Percentiles rank a stretch among this genome's conserved stretches.
Evolutionary conservation across 2,329 filamentous ascomycete genomes (phyloP).

Genomic region (Verticillium nubilum): DNA sequence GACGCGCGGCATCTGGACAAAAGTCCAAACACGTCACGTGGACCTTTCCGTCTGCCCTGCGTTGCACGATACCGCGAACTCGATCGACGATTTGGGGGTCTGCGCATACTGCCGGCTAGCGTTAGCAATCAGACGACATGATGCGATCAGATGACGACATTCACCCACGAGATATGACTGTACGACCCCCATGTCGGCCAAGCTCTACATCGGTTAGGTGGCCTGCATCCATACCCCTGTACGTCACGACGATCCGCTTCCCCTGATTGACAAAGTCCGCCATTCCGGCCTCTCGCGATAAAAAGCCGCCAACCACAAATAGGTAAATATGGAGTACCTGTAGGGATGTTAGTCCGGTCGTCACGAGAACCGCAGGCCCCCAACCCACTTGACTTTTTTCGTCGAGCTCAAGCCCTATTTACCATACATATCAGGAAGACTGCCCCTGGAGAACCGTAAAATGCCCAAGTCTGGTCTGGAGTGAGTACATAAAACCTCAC

Average conservation of each 20-base stretch:
- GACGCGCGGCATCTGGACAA: background rate
- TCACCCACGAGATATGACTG: background rate
- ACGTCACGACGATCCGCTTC: background rate
- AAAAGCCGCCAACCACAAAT: background rate
- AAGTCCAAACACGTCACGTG: background rate
- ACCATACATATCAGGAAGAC: no score
- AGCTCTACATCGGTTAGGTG: background rate
- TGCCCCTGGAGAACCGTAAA: no score
- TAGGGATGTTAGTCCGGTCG: no score
- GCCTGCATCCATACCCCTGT: background rate
- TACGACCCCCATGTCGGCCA: background rate
- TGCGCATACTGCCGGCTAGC: background rate
- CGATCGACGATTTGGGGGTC: background rate
- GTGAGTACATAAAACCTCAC: background rate
- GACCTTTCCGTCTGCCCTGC: background rate
- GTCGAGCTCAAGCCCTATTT: background rate
- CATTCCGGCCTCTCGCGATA: background rate
- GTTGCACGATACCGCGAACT: background rate
- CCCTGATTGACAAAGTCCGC: background rate
- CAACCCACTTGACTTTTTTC: background rate
- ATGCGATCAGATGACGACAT: background rate
- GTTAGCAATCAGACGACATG: background rate
- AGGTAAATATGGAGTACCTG: background rate
- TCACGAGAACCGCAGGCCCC: no score
- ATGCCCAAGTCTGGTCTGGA: no score